Evolutionary conservation across 139 green algal species (phyloP).

Genomic region (Chloropicon primus): DNA sequence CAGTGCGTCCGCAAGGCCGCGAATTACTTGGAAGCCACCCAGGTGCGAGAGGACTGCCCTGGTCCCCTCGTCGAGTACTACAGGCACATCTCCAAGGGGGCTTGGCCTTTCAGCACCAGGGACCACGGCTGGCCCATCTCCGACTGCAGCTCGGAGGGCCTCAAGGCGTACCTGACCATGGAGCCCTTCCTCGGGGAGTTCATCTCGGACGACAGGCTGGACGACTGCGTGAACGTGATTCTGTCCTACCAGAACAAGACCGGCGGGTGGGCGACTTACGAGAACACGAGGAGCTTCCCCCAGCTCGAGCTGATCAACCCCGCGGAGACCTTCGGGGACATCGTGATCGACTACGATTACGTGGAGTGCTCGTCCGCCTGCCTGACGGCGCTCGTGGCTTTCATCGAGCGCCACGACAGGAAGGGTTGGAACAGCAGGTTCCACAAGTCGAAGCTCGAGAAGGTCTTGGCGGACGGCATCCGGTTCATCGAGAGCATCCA

Average conservation of each 20-base stretch:
- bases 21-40: conserved; percentile 61
- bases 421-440: conserved; percentile 8
- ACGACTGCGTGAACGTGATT: conserved; percentile 71
- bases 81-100: conserved; percentile 89
- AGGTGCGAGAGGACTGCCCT: conserved; percentile 54
- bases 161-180: conserved; percentile 65
- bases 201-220: conserved; percentile 51
- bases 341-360: conserved; percentile 97
- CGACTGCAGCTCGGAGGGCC: conserved; percentile 80
- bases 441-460: conserved; percentile 21
- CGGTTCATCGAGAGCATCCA: conserved; percentile 57
- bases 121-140: conserved; percentile 98
- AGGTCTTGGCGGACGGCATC: conserved; percentile 24
- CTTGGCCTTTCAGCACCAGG: conserved; percentile 87
- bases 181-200: conserved; percentile 16
- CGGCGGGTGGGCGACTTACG: conserved; percentile 95
- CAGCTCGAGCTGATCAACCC: conserved; percentile 86
- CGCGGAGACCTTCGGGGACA: conserved; percentile 97
- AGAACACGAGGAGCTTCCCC: conserved; percentile 80
- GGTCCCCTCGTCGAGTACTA: conserved; percentile 59
- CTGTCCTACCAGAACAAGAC: conserved; percentile 73
- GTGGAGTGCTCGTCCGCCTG: conserved; percentile 92
- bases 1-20: conserved; percentile 45
- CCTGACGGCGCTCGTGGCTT: conserved; percentile 72
- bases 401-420: conserved; percentile 31